A percentile compares a stretch with the other conserved stretches of the same genome.
phyloP scores from a whole-genome alignment of 495 filamentous ascomycete genomes.

The Tuber microsphaerosporum region DNA sequence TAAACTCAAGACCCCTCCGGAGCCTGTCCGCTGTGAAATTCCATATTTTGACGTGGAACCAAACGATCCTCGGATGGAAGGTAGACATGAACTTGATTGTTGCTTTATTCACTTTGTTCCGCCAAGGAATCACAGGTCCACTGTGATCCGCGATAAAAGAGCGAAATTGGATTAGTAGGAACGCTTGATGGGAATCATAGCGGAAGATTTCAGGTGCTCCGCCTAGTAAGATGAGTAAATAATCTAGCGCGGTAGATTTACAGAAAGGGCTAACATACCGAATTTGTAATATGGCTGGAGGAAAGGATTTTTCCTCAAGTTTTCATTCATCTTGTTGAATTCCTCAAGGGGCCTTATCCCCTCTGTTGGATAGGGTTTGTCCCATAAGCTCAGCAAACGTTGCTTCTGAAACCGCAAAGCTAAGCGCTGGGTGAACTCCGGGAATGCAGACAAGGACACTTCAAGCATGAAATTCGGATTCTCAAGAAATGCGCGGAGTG shows the following conservation, averaged over 20 bases:
- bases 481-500: constrained; percentile 6
- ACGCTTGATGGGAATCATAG: neutral
- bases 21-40: neutral
- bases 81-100: neutral
- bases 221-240: neutral
- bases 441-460: neutral
- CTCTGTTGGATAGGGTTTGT: neutral
- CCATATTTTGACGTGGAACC: constrained; percentile 11
- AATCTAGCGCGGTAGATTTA: neutral
- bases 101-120: neutral
- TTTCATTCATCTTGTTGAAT: neutral
- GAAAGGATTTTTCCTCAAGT: neutral
- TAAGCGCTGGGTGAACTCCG: neutral
- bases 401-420: neutral
- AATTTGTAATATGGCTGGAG: constrained; percentile 10
- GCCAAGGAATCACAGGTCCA: neutral
- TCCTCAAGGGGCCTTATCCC: neutral
- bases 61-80: constrained; percentile 7
- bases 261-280: neutral
- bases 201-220: neutral
- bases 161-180: neutral
- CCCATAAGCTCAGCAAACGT: neutral
- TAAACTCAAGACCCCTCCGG: neutral
- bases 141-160: neutral
- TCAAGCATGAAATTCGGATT: constrained; percentile 3